Evolutionary conservation across 2,329 filamentous ascomycete species (phyloP).

Genomic region (Alternaria arborescens): DNA sequence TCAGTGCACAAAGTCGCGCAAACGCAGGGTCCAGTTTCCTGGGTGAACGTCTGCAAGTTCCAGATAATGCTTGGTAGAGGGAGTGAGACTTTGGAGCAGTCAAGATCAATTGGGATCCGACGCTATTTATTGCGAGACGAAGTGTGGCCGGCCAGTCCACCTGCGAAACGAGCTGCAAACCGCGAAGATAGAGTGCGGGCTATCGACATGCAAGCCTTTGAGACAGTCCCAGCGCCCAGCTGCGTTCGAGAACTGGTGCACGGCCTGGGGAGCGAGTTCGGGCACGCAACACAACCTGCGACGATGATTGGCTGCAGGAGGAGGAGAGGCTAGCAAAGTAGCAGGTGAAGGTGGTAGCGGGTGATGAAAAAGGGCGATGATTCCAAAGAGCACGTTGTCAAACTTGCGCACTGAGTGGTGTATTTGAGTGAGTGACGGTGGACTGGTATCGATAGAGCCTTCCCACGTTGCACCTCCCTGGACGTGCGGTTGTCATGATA

Average conservation of each 20-base stretch:
- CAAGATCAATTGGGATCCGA: not conserved
- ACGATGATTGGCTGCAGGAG: constrained; percentile 14
- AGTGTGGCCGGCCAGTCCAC: constrained; percentile 1
- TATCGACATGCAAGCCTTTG: constrained; percentile 3
- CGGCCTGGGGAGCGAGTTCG: constrained; percentile 11
- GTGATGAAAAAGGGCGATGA: constrained; percentile 6
- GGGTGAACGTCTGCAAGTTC: not conserved
- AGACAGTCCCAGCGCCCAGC: not conserved
- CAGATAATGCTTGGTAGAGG: not conserved
- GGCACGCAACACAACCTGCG: constrained; percentile 15
- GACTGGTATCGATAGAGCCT: not conserved
- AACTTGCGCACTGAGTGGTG: constrained; percentile 12
- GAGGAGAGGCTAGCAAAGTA: constrained; percentile 6
- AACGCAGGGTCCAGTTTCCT: constrained; percentile 1
- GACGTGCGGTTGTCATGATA: constrained; percentile 2
- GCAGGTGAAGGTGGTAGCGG: constrained; percentile 5
- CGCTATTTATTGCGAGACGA: constrained; percentile 12
- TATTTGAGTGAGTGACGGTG: not conserved
- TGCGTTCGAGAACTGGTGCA: constrained; percentile 5
- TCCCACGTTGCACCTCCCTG: not conserved
- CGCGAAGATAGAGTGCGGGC: not conserved
- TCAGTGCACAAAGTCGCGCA: constrained; percentile 9
- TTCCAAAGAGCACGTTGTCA: constrained; percentile 7
- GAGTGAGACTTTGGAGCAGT: not conserved
- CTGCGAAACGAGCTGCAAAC: constrained; percentile 2